Base-by-base conservation (phyloP, 768 basidiomycete genomes). In the Russula lepida region DNA sequence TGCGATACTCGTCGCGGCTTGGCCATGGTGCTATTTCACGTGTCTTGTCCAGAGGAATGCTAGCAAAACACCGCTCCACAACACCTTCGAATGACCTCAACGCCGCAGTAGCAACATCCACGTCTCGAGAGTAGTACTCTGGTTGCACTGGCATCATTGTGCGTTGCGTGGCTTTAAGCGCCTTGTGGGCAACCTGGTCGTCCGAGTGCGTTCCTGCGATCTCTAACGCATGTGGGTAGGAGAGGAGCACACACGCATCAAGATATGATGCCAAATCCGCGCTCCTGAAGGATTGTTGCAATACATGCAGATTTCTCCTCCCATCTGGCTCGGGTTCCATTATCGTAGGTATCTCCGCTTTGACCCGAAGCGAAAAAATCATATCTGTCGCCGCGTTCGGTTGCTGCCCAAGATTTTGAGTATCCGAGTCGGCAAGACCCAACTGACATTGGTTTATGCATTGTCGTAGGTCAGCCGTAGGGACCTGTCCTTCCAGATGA, bases 181-280 rank as follows among this genome's bases (percentile, higher is more conserved):
- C 53, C 23, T 54, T 59, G 67, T 81, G 76, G 6, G 84, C 86
- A 39, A 79, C 65, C 69, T 85, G 85, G 66, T 85, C 85, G 69
- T 86, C 83, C 23, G 71, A 71, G 23, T 64, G 62, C 27, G 28
- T n/a, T 30, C 50, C 54, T 30, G 64, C 44, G 47, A 60, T 27
- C 23, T 64, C 64, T 23, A 51, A 21, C 9, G 19, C 46, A 39
- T 54, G 56, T 8, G 52, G 54, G 4, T 25, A 37, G 11, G 54
- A 48, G 35, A 57, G 58, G 39, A 60, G 32, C 30, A 59, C 57
- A 47, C 44, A 64, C 12, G 58, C 62, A 59, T 66, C 64, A 51
- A 66, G 39, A 30, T 56, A 46, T 41, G 64, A 66, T 55, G 63
- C 64, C 30, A 59, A 51, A 39, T 66, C 64, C 12, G 64, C 58